Evolutionary conservation across 768 basidiomycete species (phyloP), one percentile per base, ranked within the genome.

Genomic region (Amanita rimosa): DNA sequence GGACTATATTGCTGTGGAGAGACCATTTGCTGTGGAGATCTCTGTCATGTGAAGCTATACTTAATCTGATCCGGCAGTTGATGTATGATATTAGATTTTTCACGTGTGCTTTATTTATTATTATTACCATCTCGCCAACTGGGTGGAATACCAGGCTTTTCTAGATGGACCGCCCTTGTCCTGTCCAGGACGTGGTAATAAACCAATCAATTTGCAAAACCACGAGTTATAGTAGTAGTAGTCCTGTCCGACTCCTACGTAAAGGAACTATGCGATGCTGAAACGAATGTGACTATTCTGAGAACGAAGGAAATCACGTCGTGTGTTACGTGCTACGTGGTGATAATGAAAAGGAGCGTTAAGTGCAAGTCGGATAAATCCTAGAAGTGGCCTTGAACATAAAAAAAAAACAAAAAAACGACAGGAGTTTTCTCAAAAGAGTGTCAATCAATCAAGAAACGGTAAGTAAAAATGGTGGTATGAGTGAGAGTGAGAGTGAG

Each of bases 401-500:
- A 26, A 26, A 24, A 24, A 24, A 24, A 24, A 24, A 24, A 24
- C 5, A 24, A 39, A 11, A 19, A 19, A 48, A 29, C 10, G 16
- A 39, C 7, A 38, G 47, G 9, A 13, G 4, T 2, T 48, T 26
- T 48, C n/a, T 48, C 46, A 46, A 48, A 40, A 48, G 47, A 48
- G 29, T 41, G 37, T 33, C 22, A 48, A 48, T 27, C 38, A 40
- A 48, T 17, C 33, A 48, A 35, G n/a, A 26, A 19, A 26, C 24
- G 3, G 13, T 2, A 24, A 24, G 9, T 21, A 24, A 24, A 49
- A 21, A 9, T 16, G 19, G 17, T 6, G 7, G 34, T 9, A n/a
- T 1, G 19, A 34, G 21, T n/a, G 19, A 24, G 5, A 5, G 22
- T 5, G 5, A n/a, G n/a, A n/a, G n/a, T n/a, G n/a, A n/a, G 19